Evolutionary conservation across 306 rosid species (phyloP), one percentile per base, ranked within the genome.

Genomic region (Quercus glauca): DNA sequence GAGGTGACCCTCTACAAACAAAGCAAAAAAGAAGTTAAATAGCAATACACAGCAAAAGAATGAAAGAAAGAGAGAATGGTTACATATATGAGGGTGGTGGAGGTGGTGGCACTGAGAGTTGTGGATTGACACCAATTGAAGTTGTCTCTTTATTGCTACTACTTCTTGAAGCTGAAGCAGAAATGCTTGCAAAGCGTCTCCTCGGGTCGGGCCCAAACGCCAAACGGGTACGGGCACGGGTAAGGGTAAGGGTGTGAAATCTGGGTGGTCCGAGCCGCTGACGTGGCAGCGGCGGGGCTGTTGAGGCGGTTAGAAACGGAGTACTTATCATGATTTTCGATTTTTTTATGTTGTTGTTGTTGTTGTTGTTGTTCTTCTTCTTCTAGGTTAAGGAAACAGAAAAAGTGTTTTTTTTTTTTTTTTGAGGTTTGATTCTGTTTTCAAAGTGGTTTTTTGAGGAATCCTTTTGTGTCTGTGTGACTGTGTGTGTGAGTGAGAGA

Each of bases 1-100:
- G 92, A 55, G 98, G 99, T 5, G 99, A 90, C 73, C 98, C 99
- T 64, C 99, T 96, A 73, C 59, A 85, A 80, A 76, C 26, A 80
- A 59, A 65, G 79, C 49, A 85, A 71, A 10, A 84, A 73, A 68
- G 75, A 55, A 73, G 29, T n/a, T 74, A 61, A 29, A 41, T 8
- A 8, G 45, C 45, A 41, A 41, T 41, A 41, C 45, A 41, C 45
- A 41, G 12, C 41, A 55, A 67, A 2, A 5, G 61, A 19, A 28
- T 52, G 13, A 69, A 74, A 64, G 28, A 71, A 74, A 86, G 65
- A 56, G 17, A 14, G 71, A 72, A 73, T 69, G 70, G 74, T 83
- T 96, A 96, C 99, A 90, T 64, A 79, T 83, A 83, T 5, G 99
- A 87, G 5, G 53, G 53, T 17, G 98, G 79, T 0, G 94, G 91